Percentiles rank a stretch among this genome's conserved stretches.
phyloP scores from a whole-genome alignment of 257 asterid species.

The Cinchona pubescens region DNA sequence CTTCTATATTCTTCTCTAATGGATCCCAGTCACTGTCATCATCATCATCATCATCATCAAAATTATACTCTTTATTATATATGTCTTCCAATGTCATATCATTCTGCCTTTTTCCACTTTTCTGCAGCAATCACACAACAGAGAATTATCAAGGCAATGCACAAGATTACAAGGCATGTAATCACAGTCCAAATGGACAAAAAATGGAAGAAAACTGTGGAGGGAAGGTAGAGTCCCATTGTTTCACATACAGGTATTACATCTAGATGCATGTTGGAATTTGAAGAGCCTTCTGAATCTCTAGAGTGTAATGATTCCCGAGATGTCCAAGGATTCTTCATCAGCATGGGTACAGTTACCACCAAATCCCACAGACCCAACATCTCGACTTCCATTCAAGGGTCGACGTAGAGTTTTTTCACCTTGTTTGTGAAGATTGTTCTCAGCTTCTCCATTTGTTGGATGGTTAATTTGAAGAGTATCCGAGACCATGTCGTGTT shows the following conservation, averaged over 20 bases:
- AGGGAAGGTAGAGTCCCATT: conserved; percentile 3
- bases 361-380: conserved; percentile 28
- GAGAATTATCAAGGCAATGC: conserved; percentile 12
- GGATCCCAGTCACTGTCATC: conserved; percentile 73
- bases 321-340: conserved; percentile 19
- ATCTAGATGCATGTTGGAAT: conserved; percentile 15
- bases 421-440: conserved; percentile 32
- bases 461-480: conserved; percentile 30
- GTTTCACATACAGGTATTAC: conserved; percentile 21
- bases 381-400: conserved; percentile 17
- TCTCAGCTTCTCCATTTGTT: conserved; percentile 35
- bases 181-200: not conserved
- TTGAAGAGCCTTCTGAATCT: conserved; percentile 20
- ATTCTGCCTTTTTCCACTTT: conserved; percentile 37
- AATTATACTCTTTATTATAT: conserved; percentile 53
- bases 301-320: conserved; percentile 14
- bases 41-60: conserved; percentile 49
- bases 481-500: conserved; percentile 20
- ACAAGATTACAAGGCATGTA: not conserved
- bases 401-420: conserved; percentile 24
- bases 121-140: conserved; percentile 42
- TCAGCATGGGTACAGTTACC: conserved; percentile 17
- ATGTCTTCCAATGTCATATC: conserved; percentile 72
- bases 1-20: conserved; percentile 33
- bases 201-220: conserved; percentile 9